A percentile compares a stretch with the other conserved stretches of the same genome.
Conservation (phyloP, 2,329 filamentous ascomycete genomes). For the Zymoseptoria crescenta region DNA sequence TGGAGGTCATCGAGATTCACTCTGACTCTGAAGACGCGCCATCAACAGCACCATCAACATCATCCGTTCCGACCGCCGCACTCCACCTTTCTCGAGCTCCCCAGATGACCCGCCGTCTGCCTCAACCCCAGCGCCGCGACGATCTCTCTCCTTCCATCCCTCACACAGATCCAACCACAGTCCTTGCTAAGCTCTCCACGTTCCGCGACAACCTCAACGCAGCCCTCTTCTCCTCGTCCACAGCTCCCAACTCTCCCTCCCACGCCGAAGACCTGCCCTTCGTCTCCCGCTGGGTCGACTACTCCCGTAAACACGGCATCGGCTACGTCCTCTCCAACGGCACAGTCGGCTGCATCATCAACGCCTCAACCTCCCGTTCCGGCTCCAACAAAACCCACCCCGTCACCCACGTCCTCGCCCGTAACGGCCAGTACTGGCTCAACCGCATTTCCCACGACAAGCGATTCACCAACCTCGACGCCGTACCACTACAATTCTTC, state of each 20-base stretch:
- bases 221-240: conserved; percentile 36
- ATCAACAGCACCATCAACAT: conserved; percentile 8
- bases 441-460: conserved; percentile 32
- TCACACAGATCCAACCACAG: conserved; percentile 38
- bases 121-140: conserved; percentile 14
- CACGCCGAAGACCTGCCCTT: conserved; percentile 40
- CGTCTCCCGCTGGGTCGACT: conserved; percentile 76
- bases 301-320: conserved; percentile 77
- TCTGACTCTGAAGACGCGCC: conserved; percentile 25
- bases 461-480: conserved; percentile 51
- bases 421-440: conserved; percentile 63
- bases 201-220: conserved; percentile 41
- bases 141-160: conserved; percentile 23
- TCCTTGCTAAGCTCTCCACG: conserved; percentile 36
- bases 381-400: conserved; percentile 42
- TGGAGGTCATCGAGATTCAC: conserved; percentile 30
- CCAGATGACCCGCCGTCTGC: conserved; percentile 22
- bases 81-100: conserved; percentile 25
- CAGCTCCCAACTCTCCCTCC: background rate
- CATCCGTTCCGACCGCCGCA: conserved; percentile 2
- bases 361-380: conserved; percentile 32
- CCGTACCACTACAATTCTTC: conserved; percentile 58
- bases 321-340: conserved; percentile 79
- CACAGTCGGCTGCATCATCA: conserved; percentile 61
- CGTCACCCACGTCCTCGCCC: conserved; percentile 64